Conservation (phyloP, 495 filamentous ascomycete species). For the Aspergillus affinis region DNA sequence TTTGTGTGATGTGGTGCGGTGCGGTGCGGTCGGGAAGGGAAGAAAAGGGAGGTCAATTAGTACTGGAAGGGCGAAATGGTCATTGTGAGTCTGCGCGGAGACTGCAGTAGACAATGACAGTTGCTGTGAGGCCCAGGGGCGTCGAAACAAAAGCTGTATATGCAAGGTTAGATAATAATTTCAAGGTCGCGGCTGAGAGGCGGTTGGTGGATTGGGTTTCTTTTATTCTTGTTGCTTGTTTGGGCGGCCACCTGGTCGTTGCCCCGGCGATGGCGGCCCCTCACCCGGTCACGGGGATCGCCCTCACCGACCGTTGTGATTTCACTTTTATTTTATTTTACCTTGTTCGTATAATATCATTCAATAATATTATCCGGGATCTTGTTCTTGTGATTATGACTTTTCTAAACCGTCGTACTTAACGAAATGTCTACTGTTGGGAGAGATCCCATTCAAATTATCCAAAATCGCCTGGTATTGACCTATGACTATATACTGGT, state of each 20-base stretch:
- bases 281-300: neutral
- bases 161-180: neutral
- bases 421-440: no score
- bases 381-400: no score
- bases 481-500: neutral
- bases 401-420: no score
- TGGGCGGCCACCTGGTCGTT: neutral
- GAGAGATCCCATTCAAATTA: neutral
- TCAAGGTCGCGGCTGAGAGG: neutral
- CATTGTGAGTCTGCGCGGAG: neutral
- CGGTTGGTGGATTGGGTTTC: neutral
- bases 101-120: neutral
- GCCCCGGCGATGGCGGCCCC: neutral
- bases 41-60: neutral
- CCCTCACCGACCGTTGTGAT: neutral
- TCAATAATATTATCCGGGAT: no score
- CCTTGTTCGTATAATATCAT: no score
- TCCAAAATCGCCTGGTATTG: neutral
- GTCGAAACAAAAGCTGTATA: neutral
- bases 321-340: no score
- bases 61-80: neutral
- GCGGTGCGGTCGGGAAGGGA: neutral
- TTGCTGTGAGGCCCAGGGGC: neutral
- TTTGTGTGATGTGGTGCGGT: no score
- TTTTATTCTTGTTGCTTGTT: neutral